phyloP scores from a whole-genome alignment of 179 eudicot species.

The Patellifolia procumbens region DNA sequence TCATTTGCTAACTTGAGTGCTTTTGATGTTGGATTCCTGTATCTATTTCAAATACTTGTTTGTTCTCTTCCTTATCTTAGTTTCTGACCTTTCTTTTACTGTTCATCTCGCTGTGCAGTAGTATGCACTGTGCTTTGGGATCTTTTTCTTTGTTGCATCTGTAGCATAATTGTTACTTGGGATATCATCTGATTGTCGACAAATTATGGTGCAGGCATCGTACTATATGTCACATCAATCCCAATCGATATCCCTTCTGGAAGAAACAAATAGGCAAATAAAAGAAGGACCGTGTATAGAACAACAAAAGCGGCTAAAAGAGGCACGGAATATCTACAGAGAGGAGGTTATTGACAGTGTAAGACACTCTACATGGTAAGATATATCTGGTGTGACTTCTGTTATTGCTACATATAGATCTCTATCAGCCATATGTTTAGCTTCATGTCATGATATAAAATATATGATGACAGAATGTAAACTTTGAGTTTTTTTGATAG shows the following conservation, averaged over 20 bases:
- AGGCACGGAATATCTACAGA: constrained; percentile 73
- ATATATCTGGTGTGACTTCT: not conserved
- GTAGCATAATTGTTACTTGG: not conserved
- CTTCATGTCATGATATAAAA: not conserved
- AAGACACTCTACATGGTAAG: constrained; percentile 85
- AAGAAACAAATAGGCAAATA: constrained; percentile 89
- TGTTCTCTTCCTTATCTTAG: not conserved
- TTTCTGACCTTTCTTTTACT: not conserved
- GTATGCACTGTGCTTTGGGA: too few relatives aligned
- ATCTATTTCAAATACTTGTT: not conserved
- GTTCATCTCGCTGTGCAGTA: not conserved
- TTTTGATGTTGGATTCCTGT: not conserved
- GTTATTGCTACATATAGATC: not conserved
- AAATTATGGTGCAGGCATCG: constrained; percentile 62
- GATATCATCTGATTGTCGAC: constrained; percentile 8
- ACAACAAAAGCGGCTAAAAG: constrained; percentile 84
- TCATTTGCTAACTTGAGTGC: not conserved
- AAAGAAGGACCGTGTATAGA: constrained; percentile 68
- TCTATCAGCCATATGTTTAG: not conserved
- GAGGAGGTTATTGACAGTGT: constrained; percentile 90
- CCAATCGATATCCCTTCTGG: constrained; percentile 71
- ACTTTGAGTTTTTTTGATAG: not conserved
- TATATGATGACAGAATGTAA: not conserved
- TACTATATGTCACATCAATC: constrained; percentile 86
- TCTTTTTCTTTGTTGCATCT: constrained; percentile 8